These are phyloP conservation scores for Pezicula radicicola DNA, from an alignment of 2,329 filamentous ascomycete genomes.

Conservation along the genomic window DNA sequence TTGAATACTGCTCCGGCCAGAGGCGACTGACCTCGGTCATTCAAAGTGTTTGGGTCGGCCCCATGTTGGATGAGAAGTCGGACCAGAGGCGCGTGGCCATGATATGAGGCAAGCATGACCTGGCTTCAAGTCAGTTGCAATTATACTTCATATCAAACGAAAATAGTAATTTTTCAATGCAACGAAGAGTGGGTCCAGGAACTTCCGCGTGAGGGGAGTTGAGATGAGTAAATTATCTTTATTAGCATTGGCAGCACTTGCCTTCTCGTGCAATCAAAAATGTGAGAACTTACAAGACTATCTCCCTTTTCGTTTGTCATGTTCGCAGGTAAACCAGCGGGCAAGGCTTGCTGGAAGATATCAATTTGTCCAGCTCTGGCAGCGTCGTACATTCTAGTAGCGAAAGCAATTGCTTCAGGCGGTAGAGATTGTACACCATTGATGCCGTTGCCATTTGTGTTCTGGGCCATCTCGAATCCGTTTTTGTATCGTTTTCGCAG, in stretches of 20 bases:
- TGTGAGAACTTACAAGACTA: slow-evolving; percentile 49
- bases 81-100: slow-evolving; percentile 61
- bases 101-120: slow-evolving; percentile 72
- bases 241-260: too few species aligned
- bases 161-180: not conserved
- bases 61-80: slow-evolving; percentile 57
- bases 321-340: slow-evolving; percentile 64
- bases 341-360: slow-evolving; percentile 60
- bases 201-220: too few species aligned
- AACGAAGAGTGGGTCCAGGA: too few species aligned
- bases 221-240: too few species aligned
- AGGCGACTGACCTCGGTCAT: slow-evolving; percentile 66
- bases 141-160: not conserved
- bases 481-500: not conserved
- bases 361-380: slow-evolving; percentile 57
- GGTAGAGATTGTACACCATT: slow-evolving; percentile 38
- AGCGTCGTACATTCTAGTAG: slow-evolving; percentile 63
- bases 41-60: slow-evolving; percentile 65
- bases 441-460: not conserved
- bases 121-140: slow-evolving; percentile 22
- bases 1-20: slow-evolving; percentile 74
- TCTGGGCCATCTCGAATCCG: not conserved
- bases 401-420: slow-evolving; percentile 64
- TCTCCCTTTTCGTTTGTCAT: slow-evolving; percentile 73
- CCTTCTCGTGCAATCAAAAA: not conserved